Conservation (phyloP, 2,329 filamentous ascomycete species). For the Ophiostoma perfectum region DNA sequence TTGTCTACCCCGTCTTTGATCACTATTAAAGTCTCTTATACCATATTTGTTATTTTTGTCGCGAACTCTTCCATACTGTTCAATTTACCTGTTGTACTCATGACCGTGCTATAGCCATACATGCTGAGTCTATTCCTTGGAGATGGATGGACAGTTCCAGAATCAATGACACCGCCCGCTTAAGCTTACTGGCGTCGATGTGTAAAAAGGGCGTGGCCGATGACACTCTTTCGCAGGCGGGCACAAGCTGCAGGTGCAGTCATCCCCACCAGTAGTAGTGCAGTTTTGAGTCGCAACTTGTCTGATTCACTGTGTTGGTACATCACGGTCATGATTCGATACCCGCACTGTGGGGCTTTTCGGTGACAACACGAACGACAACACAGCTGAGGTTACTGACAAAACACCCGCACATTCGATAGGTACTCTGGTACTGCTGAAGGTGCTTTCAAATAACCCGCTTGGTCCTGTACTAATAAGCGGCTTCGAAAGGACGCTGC, state of each 20-base stretch:
- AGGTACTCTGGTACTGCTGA: no score
- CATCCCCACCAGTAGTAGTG: no score
- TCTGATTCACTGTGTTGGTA: no score
- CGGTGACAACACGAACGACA: no score
- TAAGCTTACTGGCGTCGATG: background rate
- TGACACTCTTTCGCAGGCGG: background rate
- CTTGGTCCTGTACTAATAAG: no score
- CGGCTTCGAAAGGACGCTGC: background rate
- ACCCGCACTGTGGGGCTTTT: no score
- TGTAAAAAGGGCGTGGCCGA: background rate
- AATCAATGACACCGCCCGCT: background rate
- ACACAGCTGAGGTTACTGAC: no score
- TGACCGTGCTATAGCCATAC: background rate
- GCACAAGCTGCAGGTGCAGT: background rate
- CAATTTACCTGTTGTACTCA: background rate
- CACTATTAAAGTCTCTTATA: background rate
- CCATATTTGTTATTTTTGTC: background rate
- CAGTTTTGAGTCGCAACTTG: no score
- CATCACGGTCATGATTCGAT: no score
- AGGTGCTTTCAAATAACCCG: no score
- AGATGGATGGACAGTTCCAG: background rate
- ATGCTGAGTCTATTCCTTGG: background rate
- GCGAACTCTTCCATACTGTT: background rate
- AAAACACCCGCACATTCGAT: no score
- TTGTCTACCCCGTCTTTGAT: background rate